Percentiles rank a stretch among this genome's conserved stretches.
Evolutionary conservation across 2,329 filamentous ascomycete species (phyloP).

Genomic region (Madurella mycetomatis): DNA sequence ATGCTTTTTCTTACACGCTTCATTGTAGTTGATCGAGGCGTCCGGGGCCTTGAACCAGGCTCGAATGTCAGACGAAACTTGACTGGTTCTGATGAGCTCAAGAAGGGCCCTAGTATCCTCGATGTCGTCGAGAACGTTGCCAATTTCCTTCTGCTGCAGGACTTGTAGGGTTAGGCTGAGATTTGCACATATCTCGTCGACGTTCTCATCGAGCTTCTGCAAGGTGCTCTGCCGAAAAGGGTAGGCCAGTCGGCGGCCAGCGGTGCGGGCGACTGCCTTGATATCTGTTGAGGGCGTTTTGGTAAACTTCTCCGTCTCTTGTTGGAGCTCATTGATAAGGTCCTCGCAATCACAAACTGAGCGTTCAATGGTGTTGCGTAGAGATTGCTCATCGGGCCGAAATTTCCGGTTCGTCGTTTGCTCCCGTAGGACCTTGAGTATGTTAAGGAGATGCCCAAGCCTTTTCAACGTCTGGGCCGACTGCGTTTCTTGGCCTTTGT

Average conservation of each 20-base stretch:
- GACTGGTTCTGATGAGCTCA: constrained; percentile 25
- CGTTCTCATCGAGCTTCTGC: constrained; percentile 29
- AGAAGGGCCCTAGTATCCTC: constrained; percentile 28
- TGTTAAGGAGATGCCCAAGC: constrained; percentile 24
- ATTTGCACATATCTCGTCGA: constrained; percentile 3
- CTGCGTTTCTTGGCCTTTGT: constrained; percentile 27
- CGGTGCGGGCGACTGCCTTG: constrained; percentile 14
- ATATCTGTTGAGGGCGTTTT: constrained; percentile 6
- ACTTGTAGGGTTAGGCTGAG: constrained; percentile 20
- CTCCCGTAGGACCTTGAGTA: constrained; percentile 26
- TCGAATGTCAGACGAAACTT: constrained; percentile 27
- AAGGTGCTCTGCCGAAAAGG: constrained; percentile 36
- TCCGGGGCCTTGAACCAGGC: constrained; percentile 36
- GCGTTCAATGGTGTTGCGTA: constrained; percentile 25
- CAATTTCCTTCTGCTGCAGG: constrained; percentile 29
- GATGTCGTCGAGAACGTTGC: constrained; percentile 26
- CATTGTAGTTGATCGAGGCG: constrained; percentile 32
- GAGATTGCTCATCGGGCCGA: constrained; percentile 22
- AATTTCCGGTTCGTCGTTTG: constrained; percentile 22
- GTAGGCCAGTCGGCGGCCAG: constrained; percentile 25
- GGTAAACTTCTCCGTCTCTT: constrained; percentile 28
- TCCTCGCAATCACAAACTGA: constrained; percentile 28
- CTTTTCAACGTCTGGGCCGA: constrained; percentile 26
- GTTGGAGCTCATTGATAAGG: constrained; percentile 29
- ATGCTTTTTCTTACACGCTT: constrained; percentile 30